Evolutionary conservation across 2,329 filamentous ascomycete genomes (phyloP), one percentile per base, ranked within the genome.

Genomic region (Elsinoe arachidis): DNA sequence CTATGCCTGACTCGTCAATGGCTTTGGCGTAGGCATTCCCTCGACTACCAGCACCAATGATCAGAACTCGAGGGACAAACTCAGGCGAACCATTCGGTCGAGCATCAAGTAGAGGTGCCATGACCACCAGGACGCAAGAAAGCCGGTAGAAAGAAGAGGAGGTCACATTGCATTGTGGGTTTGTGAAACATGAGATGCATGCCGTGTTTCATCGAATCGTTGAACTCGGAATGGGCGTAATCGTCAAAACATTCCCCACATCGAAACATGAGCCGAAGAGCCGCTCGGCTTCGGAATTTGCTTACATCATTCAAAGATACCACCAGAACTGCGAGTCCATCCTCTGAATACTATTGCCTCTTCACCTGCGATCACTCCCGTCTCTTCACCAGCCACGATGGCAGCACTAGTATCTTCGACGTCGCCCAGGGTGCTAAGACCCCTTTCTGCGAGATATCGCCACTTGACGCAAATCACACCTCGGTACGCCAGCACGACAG

Each of bases 11-110:
- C 14, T 78, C 75, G n/a, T 74, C 71, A 7, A 90, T 83, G 55
- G 85, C 85, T 59, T 78, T 76, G 33, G 86, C 87, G 68, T 95
- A 95, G 30, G 83, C 80, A 54, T 80, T 79, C 12, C 90, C 90
- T 35, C 90, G 84, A 49, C 86, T 88, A 34, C 90, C 90, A 6
- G 88, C 90, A 17, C 90, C 90, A 63, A 95, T 85, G 65, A 95
- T 80, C 57, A 95, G 78, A 65, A 95, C 82, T 53, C 85, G 82
- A 34, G 68, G 67, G 19, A 56, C 41, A 33, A 34, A 56, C 17
- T 15, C 30, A 2, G 35, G 14, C 12, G 37, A 15, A 14, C 35
- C 37, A 39, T 15, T n/a, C 23, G 9, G 34, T 19, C 51, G 33
- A 21, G 17, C 34, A 41, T 54, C 51, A 9, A 54, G 51, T 12